Evolutionary conservation across 1,284 basidiomycete genomes (phyloP).

Genomic region (Fomitopsis betulina): DNA sequence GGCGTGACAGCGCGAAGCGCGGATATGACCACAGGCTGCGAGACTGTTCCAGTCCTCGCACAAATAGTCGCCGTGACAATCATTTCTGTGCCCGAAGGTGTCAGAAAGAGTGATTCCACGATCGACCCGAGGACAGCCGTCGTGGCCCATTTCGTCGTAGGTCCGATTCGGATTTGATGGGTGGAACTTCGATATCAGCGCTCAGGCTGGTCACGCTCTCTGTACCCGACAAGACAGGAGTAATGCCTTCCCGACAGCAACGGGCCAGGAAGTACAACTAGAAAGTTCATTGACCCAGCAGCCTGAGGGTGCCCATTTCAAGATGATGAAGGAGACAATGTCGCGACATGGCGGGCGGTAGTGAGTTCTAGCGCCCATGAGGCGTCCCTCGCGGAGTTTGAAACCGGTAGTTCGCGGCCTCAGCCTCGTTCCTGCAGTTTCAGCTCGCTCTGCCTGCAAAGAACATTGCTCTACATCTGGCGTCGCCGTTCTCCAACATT

Average conservation of each 20-base stretch:
- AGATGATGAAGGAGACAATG: not conserved
- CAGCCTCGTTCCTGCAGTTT: not conserved
- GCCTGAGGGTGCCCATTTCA: not conserved
- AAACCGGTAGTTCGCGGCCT: not conserved
- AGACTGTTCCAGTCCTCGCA: not conserved
- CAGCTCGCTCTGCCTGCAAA: not conserved
- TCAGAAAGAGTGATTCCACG: not conserved
- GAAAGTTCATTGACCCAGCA: not conserved
- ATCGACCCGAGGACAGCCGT: not conserved
- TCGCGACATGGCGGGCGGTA: not conserved
- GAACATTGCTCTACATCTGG: not conserved
- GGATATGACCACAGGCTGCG: too few relatives aligned
- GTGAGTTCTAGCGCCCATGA: not conserved
- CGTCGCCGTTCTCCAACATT: not conserved
- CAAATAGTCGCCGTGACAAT: not conserved
- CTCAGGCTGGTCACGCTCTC: not conserved
- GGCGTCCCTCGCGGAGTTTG: not conserved
- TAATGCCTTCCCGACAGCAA: not conserved
- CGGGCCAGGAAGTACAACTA: not conserved
- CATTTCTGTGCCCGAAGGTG: not conserved
- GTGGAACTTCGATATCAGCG: not conserved
- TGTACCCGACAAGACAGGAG: not conserved
- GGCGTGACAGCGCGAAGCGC: not conserved
- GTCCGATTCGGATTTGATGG: not conserved
- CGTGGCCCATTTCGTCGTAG: not conserved